Conservation (phyloP, 1,139 yeast genomes). For the Saccharomycopsis crataegensis region DNA sequence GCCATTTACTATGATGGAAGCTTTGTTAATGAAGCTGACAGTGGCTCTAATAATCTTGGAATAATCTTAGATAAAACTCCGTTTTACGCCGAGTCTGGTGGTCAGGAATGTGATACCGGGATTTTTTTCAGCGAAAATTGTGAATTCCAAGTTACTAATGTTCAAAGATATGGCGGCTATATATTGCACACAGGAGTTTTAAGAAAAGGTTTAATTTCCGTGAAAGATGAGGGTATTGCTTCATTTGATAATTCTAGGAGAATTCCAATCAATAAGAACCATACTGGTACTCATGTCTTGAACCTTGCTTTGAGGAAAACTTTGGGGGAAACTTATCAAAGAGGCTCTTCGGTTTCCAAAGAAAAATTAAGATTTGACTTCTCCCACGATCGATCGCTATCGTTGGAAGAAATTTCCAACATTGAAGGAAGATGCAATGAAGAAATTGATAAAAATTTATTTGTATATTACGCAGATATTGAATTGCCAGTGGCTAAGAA, state of each 20-base stretch:
- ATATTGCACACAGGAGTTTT: conserved; percentile 83
- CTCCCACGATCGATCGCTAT: conserved; percentile 78
- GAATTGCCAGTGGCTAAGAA: conserved; percentile 63
- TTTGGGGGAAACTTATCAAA: conserved; percentile 71
- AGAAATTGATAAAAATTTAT: conserved; percentile 60
- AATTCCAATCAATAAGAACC: conserved; percentile 95
- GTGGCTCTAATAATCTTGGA: conserved; percentile 57
- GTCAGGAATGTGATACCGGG: conserved; percentile 95
- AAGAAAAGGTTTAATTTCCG: conserved; percentile 58
- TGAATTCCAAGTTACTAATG: conserved; percentile 86
- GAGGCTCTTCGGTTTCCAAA: conserved; percentile 94
- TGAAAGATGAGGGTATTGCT: conserved; percentile 63
- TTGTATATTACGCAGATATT: conserved; percentile 80
- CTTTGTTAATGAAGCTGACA: conserved; percentile 44
- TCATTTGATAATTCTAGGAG: conserved; percentile 89
- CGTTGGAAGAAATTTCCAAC: conserved; percentile 59
- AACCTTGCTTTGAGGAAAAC: conserved; percentile 83
- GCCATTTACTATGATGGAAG: conserved; percentile 64
- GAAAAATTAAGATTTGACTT: conserved; percentile 95
- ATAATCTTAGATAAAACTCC: conserved; percentile 81
- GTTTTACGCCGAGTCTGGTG: conserved; percentile 98
- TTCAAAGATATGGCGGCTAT: conserved; percentile 88
- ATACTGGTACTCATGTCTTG: conserved; percentile 94
- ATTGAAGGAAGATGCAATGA: conserved; percentile 72
- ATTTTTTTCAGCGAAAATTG: conserved; percentile 65